Percentiles rank a stretch among this genome's conserved stretches.
Evolutionary conservation across 176 grass and related monocot species (phyloP).

Genomic region (Aegilops bicornis): DNA sequence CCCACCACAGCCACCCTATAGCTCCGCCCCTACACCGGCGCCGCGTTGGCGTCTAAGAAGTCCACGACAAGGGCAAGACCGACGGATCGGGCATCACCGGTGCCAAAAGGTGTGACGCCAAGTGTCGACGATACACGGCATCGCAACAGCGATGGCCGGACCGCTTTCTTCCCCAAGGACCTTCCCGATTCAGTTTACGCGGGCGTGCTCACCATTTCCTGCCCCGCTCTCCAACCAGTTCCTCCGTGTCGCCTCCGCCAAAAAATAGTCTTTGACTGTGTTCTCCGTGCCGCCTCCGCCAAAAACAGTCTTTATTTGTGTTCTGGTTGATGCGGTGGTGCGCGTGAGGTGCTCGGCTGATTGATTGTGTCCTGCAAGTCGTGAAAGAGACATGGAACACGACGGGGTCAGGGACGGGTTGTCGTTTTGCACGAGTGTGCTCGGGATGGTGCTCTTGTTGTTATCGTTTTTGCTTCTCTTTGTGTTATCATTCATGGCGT

Average conservation of each 20-base stretch:
- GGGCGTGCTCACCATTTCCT: constrained; percentile 61
- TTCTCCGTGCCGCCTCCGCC: no score
- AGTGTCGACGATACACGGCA: constrained; percentile 20
- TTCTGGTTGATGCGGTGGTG: not conserved
- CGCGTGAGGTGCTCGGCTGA: constrained; percentile 41
- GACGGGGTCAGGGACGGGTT: constrained; percentile 45
- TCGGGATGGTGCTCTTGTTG: constrained; percentile 76
- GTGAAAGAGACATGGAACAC: constrained; percentile 71
- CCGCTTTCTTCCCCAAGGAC: constrained; percentile 76
- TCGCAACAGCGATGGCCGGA: no score
- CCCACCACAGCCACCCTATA: no score
- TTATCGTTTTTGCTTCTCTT: no score
- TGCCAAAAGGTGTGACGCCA: not conserved
- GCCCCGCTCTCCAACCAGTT: constrained; percentile 47
- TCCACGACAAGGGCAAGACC: no score
- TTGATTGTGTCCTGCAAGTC: constrained; percentile 51
- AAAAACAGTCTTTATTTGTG: not conserved
- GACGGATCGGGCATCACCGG: no score
- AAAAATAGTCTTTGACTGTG: constrained; percentile 38
- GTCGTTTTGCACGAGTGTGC: constrained; percentile 70
- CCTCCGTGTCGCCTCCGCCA: constrained; percentile 46
- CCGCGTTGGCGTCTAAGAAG: no score
- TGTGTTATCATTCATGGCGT: no score
- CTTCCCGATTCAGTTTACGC: constrained; percentile 54
- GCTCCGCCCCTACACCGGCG: no score